Evolutionary conservation across 2,329 filamentous ascomycete genomes (phyloP).

Genomic region (Alternaria consortialis): DNA sequence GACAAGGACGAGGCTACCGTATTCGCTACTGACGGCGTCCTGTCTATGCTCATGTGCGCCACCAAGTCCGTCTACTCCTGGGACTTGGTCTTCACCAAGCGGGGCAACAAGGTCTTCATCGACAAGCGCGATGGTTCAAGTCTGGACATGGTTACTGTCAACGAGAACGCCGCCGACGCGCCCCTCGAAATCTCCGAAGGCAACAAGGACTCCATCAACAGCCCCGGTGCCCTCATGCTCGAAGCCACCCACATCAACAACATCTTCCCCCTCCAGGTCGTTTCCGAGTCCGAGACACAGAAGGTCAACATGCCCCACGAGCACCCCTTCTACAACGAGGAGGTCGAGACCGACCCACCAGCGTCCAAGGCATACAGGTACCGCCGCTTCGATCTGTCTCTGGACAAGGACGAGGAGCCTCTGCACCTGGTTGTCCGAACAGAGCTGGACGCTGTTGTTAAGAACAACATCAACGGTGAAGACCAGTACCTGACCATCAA

Average conservation of each 20-base stretch:
- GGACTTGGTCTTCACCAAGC: constrained; percentile 94
- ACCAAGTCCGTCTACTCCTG: constrained; percentile 97
- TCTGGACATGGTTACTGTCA: constrained; percentile 97
- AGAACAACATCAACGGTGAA: constrained; percentile 90
- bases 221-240: constrained; percentile 88
- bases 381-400: constrained; percentile 92
- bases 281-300: constrained; percentile 78
- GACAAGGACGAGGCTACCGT: constrained; percentile 96
- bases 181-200: constrained; percentile 91
- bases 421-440: constrained; percentile 93
- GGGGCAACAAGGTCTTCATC: constrained; percentile 96
- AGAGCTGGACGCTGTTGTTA: constrained; percentile 93
- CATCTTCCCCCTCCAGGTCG: constrained; percentile 97
- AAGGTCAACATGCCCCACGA: constrained; percentile 86
- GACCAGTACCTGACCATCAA: constrained; percentile 93
- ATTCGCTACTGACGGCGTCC: constrained; percentile 95
- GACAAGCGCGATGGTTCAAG: constrained; percentile 97
- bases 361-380: constrained; percentile 99
- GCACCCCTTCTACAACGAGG: constrained; percentile 97
- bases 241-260: constrained; percentile 99
- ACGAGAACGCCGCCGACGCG: constrained; percentile 96
- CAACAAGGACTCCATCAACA: constrained; percentile 94
- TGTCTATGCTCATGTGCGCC: constrained; percentile 99
- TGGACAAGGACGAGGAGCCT: constrained; percentile 89
- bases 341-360: constrained; percentile 90